phyloP scores from a whole-genome alignment of 441 rosid species.

The Erysimum pusillum region DNA sequence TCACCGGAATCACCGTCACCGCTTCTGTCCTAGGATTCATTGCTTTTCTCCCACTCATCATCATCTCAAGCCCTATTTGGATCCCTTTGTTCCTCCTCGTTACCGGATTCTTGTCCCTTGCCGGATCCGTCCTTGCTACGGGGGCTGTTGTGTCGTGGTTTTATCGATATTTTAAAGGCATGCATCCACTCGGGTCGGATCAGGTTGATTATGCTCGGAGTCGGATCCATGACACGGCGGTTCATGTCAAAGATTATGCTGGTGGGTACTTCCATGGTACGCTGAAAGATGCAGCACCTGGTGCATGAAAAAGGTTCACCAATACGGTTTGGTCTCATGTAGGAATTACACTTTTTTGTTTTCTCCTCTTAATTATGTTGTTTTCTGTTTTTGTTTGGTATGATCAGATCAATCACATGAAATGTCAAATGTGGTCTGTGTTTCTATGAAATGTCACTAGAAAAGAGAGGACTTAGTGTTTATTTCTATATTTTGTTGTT shows the following conservation, averaged over 20 bases:
- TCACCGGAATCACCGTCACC: constrained; percentile 68
- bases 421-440: too few relatives aligned
- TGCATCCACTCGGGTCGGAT: constrained; percentile 77
- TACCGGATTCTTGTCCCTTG: constrained; percentile 59
- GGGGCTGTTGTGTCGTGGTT: constrained; percentile 66
- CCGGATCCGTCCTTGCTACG: constrained; percentile 57
- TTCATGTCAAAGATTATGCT: constrained; percentile 81
- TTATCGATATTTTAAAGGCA: constrained; percentile 69
- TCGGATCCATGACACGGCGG: constrained; percentile 78
- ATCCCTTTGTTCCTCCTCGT: constrained; percentile 56
- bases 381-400: not conserved
- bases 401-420: constrained; percentile 1
- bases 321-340: constrained; percentile 15
- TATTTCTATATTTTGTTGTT: too few relatives aligned
- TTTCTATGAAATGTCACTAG: too few relatives aligned
- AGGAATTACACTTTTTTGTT: not conserved
- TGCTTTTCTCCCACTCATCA: constrained; percentile 66
- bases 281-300: constrained; percentile 86
- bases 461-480: not conserved
- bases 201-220: constrained; percentile 72
- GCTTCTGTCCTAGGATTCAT: constrained; percentile 57
- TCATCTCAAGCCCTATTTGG: constrained; percentile 81
- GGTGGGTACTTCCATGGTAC: constrained; percentile 78
- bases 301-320: constrained; percentile 60
- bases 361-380: not conserved